Evolutionary conservation across 1,139 yeast species (phyloP).

Genomic region (Entelexis paramagnoliae): DNA sequence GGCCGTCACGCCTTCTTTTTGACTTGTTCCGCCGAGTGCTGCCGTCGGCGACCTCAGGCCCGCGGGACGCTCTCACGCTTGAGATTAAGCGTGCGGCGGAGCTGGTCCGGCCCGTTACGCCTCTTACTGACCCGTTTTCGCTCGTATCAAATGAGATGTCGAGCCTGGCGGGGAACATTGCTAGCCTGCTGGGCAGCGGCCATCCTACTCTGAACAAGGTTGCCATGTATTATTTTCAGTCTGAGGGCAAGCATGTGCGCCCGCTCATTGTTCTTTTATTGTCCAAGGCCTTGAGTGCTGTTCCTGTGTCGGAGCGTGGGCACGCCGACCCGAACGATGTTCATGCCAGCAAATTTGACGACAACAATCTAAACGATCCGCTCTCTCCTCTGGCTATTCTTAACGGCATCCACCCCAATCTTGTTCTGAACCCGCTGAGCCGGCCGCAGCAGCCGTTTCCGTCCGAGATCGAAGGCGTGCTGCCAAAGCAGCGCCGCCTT

Average conservation of each 20-base stretch:
- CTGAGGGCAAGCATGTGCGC: slow-evolving; percentile 91
- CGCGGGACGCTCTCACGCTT: slow-evolving; percentile 15
- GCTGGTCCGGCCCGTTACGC: slow-evolving; percentile 59
- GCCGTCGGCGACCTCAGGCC: slow-evolving; percentile 6
- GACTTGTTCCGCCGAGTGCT: slow-evolving; percentile 24
- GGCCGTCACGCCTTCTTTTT: slow-evolving; percentile 23
- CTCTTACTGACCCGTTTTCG: slow-evolving; percentile 69
- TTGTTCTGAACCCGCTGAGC: slow-evolving; percentile 70
- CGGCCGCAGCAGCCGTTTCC: slow-evolving; percentile 70
- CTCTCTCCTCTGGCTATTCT: slow-evolving; percentile 73
- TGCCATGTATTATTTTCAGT: slow-evolving; percentile 85
- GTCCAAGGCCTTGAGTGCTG: slow-evolving; percentile 68
- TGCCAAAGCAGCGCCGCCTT: slow-evolving; percentile 86
- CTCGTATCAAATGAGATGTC: slow-evolving; percentile 95
- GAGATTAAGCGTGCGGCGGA: slow-evolving; percentile 73
- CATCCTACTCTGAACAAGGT: slow-evolving; percentile 88
- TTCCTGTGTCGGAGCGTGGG: slow-evolving; percentile 63
- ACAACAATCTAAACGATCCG: slow-evolving; percentile 32
- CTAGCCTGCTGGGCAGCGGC: slow-evolving; percentile 77
- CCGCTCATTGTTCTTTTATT: slow-evolving; percentile 78
- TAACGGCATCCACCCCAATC: slow-evolving; percentile 78
- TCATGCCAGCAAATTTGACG: slow-evolving; percentile 26
- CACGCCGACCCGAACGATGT: slow-evolving; percentile 30
- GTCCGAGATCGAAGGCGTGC: slow-evolving; percentile 42
- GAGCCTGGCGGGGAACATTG: slow-evolving; percentile 74